Evolutionary conservation across 495 filamentous ascomycete genomes (phyloP).

Genomic region (Neurospora sp.): DNA sequence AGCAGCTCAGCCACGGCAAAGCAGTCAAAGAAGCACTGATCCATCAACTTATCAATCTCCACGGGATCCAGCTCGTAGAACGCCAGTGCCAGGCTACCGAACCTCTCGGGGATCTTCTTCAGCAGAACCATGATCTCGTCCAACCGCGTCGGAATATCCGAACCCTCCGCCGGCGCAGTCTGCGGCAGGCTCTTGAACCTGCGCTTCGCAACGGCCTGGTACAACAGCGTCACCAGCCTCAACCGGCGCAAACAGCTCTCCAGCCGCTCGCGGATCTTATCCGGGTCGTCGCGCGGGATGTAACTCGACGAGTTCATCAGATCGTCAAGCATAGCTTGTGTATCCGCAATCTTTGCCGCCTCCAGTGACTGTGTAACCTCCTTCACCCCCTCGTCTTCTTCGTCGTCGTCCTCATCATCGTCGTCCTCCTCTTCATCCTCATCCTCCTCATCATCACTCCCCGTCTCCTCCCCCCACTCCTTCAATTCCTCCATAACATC

Average conservation of each 20-base stretch:
- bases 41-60: slow-evolving; percentile 35
- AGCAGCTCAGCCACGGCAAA: slow-evolving; percentile 36
- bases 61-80: slow-evolving; percentile 41
- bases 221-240: slow-evolving; percentile 47
- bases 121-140: slow-evolving; percentile 33
- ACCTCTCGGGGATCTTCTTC: slow-evolving; percentile 29
- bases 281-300: slow-evolving; percentile 44
- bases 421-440: slow-evolving; percentile 28
- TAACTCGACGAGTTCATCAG: slow-evolving; percentile 44
- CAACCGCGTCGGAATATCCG: slow-evolving; percentile 25
- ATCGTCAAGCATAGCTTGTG: slow-evolving; percentile 41
- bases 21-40: slow-evolving; percentile 38
- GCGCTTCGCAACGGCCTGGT: slow-evolving; percentile 50
- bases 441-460: slow-evolving; percentile 32
- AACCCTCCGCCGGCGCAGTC: slow-evolving; percentile 15
- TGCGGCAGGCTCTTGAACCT: slow-evolving; percentile 44
- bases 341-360: slow-evolving; percentile 7
- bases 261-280: slow-evolving; percentile 44
- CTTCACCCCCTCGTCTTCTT: slow-evolving; percentile 7
- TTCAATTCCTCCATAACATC: slow-evolving; percentile 78
- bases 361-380: slow-evolving; percentile 14
- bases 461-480: slow-evolving; percentile 67
- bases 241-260: slow-evolving; percentile 46
- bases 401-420: slow-evolving; percentile 8
- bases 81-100: slow-evolving; percentile 30